Percentiles rank a stretch among this genome's conserved stretches.
phyloP scores from a whole-genome alignment of 148 eudicot genomes.

The Rhododendron ovatum region DNA sequence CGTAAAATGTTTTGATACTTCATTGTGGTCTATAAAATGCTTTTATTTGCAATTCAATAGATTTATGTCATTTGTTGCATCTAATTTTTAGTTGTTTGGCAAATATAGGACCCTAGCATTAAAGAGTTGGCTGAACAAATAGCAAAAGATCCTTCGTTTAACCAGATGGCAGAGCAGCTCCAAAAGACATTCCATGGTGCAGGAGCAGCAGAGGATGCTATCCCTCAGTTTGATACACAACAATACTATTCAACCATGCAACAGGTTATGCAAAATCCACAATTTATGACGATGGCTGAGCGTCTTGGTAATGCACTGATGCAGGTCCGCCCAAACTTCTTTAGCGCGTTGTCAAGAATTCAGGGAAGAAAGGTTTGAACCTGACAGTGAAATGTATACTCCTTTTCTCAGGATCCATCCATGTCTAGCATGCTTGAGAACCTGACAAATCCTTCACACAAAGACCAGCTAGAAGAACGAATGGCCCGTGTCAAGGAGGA shows the following conservation, averaged over 20 bases:
- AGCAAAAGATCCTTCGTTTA: conserved; percentile 84
- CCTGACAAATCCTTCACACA: conserved; percentile 72
- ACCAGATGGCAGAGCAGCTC: conserved; percentile 93
- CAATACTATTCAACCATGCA: conserved; percentile 88
- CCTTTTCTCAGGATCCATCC: conserved; percentile 80
- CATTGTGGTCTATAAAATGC: neutral
- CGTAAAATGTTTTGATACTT: neutral
- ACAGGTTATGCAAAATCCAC: conserved; percentile 97
- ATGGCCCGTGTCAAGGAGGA: conserved; percentile 87
- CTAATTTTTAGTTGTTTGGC: conserved; percentile 11
- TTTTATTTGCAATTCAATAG: neutral
- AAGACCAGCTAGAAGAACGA: conserved; percentile 77
- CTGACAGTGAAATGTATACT: neutral
- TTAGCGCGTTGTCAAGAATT: neutral
- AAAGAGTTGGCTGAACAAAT: conserved; percentile 96
- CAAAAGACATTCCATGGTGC: conserved; percentile 71
- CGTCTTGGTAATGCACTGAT: conserved; percentile 85
- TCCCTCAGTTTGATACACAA: conserved; percentile 76
- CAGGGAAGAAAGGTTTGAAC: neutral
- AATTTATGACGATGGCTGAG: conserved; percentile 96
- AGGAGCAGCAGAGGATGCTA: conserved; percentile 49
- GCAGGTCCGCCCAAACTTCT: conserved; percentile 51
- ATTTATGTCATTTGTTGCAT: neutral
- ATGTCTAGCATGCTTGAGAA: conserved; percentile 93
- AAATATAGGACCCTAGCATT: conserved; percentile 82